Percentiles rank a stretch among this genome's conserved stretches.
Evolutionary conservation across 2,329 filamentous ascomycete genomes (phyloP).

Genomic region (Sporothrix pseudoabietina): DNA sequence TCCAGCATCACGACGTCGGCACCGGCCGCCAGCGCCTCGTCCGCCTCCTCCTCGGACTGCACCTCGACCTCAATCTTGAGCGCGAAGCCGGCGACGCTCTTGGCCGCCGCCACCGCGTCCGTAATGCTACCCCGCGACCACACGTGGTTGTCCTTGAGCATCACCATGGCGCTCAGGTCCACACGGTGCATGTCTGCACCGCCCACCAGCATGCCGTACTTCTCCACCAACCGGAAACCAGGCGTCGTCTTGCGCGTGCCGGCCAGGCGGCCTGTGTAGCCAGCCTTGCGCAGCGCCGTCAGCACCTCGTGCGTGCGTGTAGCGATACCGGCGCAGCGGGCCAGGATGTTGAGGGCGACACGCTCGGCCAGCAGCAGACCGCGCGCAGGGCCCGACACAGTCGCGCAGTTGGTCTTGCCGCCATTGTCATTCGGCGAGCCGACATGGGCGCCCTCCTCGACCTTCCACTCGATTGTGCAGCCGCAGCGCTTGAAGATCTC

Average conservation of each 20-base stretch:
- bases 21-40: slow-evolving; percentile 86
- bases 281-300: slow-evolving; percentile 60
- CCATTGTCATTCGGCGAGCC: slow-evolving; percentile 47
- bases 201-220: slow-evolving; percentile 95
- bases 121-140: slow-evolving; percentile 88
- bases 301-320: slow-evolving; percentile 64
- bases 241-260: slow-evolving; percentile 97
- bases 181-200: slow-evolving; percentile 90
- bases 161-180: slow-evolving; percentile 92
- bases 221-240: slow-evolving; percentile 92
- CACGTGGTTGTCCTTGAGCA: slow-evolving; percentile 99
- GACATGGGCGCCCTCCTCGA: slow-evolving; percentile 72
- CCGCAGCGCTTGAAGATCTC: slow-evolving; percentile 89
- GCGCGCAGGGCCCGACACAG: slow-evolving; percentile 80
- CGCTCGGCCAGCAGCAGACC: slow-evolving; percentile 85
- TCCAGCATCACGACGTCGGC: slow-evolving; percentile 98
- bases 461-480: slow-evolving; percentile 89
- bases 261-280: slow-evolving; percentile 82
- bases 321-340: slow-evolving; percentile 88
- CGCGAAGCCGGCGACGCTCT: slow-evolving; percentile 81
- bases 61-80: slow-evolving; percentile 97
- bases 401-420: slow-evolving; percentile 63
- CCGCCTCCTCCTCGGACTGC: slow-evolving; percentile 81
- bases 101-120: slow-evolving; percentile 80
- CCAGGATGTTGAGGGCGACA: slow-evolving; percentile 87